Evolutionary conservation across 805 yeast species (phyloP).

Genomic region (Saccharomycopsis synnaedendra): DNA sequence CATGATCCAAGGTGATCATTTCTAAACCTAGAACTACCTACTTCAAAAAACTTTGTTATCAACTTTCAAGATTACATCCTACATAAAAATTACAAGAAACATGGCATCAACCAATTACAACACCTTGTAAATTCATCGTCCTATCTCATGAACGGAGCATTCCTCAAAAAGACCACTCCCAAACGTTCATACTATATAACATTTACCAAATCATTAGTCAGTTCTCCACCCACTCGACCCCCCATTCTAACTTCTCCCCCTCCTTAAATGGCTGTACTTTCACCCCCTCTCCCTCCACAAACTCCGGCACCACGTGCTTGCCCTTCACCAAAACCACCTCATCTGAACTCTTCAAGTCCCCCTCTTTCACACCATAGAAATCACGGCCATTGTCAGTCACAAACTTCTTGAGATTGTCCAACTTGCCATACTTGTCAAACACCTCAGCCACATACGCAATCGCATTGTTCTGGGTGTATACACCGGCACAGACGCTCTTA

Average conservation of each 20-base stretch:
- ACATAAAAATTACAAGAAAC: no score
- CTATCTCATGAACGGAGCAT: no score
- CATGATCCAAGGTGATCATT: no score
- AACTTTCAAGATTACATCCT: no score
- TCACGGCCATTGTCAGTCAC: constrained; percentile 62
- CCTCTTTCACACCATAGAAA: constrained; percentile 54
- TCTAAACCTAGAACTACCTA: no score
- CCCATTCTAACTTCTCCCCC: constrained; percentile 64
- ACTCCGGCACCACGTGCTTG: constrained; percentile 46
- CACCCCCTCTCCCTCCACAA: constrained; percentile 30
- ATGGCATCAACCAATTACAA: no score
- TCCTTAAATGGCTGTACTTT: constrained; percentile 79
- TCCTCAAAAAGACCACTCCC: no score
- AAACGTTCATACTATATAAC: no score
- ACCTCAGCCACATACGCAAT: constrained; percentile 78
- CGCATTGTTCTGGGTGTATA: constrained; percentile 79
- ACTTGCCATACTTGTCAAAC: constrained; percentile 53
- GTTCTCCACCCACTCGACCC: constrained; percentile 51
- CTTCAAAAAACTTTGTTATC: no score
- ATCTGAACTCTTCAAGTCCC: constrained; percentile 31
- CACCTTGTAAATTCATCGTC: no score
- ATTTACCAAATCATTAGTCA: no score
- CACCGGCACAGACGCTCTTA: constrained; percentile 94
- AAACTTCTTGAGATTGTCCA: constrained; percentile 60
- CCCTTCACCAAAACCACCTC: constrained; percentile 45